Evolutionary conservation across 1,284 basidiomycete genomes (phyloP).

Genomic region (Rhodotorula glutinis): DNA sequence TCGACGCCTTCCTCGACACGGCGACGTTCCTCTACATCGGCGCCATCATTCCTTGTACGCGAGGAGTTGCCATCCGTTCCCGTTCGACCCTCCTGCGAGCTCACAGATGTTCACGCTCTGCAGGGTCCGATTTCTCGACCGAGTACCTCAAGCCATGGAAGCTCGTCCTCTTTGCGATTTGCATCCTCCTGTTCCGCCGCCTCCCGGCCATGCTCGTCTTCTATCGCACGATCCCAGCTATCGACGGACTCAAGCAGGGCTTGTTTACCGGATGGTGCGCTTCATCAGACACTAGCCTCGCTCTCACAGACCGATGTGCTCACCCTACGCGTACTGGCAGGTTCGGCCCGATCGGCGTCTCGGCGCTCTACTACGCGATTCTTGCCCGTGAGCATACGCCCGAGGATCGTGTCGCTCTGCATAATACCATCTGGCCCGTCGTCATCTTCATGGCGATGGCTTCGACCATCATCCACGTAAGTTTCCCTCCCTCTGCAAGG

Average conservation of each 20-base stretch:
- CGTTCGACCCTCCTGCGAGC: not conserved
- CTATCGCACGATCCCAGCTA: slow-evolving; percentile 44
- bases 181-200: slow-evolving; percentile 50
- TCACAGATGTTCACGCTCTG: not conserved
- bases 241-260: slow-evolving; percentile 44
- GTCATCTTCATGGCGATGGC: slow-evolving; percentile 56
- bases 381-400: slow-evolving; percentile 53
- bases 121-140: slow-evolving; percentile 31
- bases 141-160: slow-evolving; percentile 45
- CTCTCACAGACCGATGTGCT: not conserved
- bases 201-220: slow-evolving; percentile 45
- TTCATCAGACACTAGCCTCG: too few relatives aligned
- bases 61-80: not conserved
- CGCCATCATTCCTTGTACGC: slow-evolving; percentile 48
- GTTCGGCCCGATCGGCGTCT: slow-evolving; percentile 52
- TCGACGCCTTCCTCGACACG: slow-evolving; percentile 54
- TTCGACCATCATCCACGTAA: slow-evolving; percentile 54
- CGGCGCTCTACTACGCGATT: slow-evolving; percentile 51
- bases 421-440: slow-evolving; percentile 52
- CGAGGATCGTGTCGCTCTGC: slow-evolving; percentile 50
- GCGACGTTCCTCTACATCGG: slow-evolving; percentile 50
- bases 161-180: slow-evolving; percentile 49
- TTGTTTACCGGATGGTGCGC: slow-evolving; percentile 47
- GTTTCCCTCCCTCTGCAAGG: slow-evolving; percentile 6
- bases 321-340: not conserved